Conservation (phyloP, 2,329 filamentous ascomycete genomes). For the Colletotrichum truncatum region DNA sequence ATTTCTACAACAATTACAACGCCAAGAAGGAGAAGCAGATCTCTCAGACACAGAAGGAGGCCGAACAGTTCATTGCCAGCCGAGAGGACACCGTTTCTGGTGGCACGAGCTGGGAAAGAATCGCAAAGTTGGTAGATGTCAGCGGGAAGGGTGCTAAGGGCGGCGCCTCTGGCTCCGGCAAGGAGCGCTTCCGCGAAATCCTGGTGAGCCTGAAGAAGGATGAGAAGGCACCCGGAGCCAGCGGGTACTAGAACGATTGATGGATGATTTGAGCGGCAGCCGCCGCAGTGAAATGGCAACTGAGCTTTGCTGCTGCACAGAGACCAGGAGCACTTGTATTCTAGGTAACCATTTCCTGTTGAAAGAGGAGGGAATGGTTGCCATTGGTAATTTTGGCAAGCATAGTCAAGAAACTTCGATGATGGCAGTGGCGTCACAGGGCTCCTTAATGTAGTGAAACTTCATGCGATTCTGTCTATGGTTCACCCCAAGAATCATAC, state of each 20-base stretch:
- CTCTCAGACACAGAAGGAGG: conserved; percentile 87
- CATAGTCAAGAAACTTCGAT: conserved; percentile 8
- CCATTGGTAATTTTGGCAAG: conserved; percentile 12
- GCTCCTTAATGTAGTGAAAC: not conserved
- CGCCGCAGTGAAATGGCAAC: not conserved
- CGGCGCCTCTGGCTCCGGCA: conserved; percentile 88
- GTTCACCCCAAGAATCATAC: conserved; percentile 25
- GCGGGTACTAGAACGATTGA: conserved; percentile 60
- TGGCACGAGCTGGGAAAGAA: conserved; percentile 98
- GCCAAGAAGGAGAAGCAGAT: conserved; percentile 96
- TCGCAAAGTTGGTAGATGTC: conserved; percentile 96
- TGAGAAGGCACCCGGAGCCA: conserved; percentile 80
- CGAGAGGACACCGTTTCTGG: conserved; percentile 94
- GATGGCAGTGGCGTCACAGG: not conserved
- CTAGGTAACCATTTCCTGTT: conserved; percentile 15
- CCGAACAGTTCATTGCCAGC: conserved; percentile 88
- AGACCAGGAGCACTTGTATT: conserved; percentile 17
- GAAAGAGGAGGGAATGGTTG: conserved; percentile 8
- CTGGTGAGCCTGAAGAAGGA: conserved; percentile 91
- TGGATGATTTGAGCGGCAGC: not conserved
- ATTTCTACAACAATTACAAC: conserved; percentile 99
- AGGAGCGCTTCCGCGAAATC: conserved; percentile 95
- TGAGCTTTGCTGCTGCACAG: not conserved
- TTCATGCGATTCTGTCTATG: conserved; percentile 19
- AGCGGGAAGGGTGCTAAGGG: conserved; percentile 92